These are phyloP conservation scores for Moesziomyces sp. DNA, from an alignment of 1,284 basidiomycete genomes.

Conservation along the genomic window DNA sequence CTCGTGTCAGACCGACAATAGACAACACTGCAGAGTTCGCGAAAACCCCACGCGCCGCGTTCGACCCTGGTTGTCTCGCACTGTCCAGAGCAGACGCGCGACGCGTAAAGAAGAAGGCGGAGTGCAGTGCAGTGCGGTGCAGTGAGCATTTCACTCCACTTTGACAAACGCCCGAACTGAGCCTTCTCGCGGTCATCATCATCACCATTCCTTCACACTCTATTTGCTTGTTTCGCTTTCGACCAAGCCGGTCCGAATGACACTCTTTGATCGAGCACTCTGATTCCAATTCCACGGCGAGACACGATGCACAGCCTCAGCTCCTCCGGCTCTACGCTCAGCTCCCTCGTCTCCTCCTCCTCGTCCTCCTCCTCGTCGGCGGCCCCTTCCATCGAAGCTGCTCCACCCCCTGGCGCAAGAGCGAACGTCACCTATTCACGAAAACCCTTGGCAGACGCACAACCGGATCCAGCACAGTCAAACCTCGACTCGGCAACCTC, in stretches of 20 bases:
- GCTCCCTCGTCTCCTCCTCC: slow-evolving; percentile 43
- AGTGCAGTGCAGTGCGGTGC: not conserved
- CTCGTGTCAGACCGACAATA: no score
- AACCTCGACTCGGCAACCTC: slow-evolving; percentile 8
- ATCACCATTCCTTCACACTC: not conserved
- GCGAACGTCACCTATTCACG: slow-evolving; percentile 43
- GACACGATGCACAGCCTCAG: slow-evolving; percentile 21
- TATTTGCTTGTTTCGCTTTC: not conserved
- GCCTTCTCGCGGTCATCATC: not conserved
- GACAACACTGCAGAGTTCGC: no score
- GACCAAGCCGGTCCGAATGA: no score
- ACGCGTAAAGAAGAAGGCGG: slow-evolving; percentile 1
- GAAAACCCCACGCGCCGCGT: no score
- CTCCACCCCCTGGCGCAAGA: slow-evolving; percentile 12
- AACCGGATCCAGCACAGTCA: not conserved
- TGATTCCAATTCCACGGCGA: no score
- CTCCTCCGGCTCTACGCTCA: slow-evolving; percentile 23
- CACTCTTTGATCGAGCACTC: no score
- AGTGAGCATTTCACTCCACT: not conserved
- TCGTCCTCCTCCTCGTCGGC: slow-evolving; percentile 11
- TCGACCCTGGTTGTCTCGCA: no score
- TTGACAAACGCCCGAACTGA: not conserved
- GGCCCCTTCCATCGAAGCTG: slow-evolving; percentile 29
- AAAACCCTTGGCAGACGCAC: slow-evolving; percentile 13
- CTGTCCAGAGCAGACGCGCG: no score